Conservation (phyloP, 2,329 filamentous ascomycete genomes). For the Diaporthe sp. region DNA sequence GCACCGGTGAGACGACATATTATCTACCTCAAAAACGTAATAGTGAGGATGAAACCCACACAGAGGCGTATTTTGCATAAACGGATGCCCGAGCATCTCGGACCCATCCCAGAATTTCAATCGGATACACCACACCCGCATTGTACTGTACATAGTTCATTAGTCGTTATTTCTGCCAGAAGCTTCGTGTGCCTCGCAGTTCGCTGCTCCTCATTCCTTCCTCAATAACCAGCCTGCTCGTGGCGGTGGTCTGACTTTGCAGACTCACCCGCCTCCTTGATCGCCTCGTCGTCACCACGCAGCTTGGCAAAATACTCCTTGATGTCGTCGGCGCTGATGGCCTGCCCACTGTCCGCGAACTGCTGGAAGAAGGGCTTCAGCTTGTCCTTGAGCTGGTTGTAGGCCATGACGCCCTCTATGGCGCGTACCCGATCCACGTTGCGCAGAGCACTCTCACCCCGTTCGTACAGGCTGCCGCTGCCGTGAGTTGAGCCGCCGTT, state of each 20-base stretch:
- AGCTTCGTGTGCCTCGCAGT: not conserved
- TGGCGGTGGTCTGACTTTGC: constrained; percentile 58
- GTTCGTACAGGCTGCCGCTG: constrained; percentile 87
- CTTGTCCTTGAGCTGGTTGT: constrained; percentile 95
- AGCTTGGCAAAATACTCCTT: constrained; percentile 96
- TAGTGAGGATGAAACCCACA: not conserved
- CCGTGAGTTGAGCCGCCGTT: constrained; percentile 72
- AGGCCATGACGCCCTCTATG: constrained; percentile 98
- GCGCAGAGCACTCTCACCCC: constrained; percentile 90
- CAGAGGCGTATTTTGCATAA: not conserved
- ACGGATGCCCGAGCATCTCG: not conserved
- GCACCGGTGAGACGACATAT: not conserved
- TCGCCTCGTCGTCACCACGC: constrained; percentile 85
- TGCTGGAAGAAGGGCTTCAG: constrained; percentile 95
- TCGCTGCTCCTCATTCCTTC: not conserved
- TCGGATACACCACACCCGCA: not conserved
- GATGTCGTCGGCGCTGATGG: constrained; percentile 94
- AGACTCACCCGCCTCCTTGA: constrained; percentile 71
- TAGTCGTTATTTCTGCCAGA: constrained; percentile 14
- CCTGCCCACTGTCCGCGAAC: constrained; percentile 90
- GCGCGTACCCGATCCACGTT: constrained; percentile 93
- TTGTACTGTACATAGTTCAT: constrained; percentile 35
- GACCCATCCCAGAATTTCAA: not conserved
- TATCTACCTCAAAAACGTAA: not conserved
- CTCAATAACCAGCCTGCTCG: constrained; percentile 68